Evolutionary conservation across 257 asterid genomes (phyloP).

Genomic region (Nicotiana paniculata): DNA sequence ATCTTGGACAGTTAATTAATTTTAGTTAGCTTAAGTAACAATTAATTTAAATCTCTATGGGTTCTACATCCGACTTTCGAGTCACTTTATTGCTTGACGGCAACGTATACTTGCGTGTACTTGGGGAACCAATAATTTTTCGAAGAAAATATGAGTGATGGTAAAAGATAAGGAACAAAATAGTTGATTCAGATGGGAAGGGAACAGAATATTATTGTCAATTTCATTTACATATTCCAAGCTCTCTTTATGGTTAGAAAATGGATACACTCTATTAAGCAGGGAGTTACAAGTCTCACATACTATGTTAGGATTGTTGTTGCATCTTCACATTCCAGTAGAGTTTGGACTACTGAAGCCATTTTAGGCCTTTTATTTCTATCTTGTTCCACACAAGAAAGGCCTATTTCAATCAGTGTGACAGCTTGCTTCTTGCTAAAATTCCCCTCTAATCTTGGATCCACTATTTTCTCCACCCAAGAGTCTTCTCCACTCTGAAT

Average conservation of each 20-base stretch:
- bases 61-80: no score
- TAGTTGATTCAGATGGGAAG: background rate
- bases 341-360: constrained; percentile 53
- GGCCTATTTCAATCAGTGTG: constrained; percentile 32
- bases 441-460: constrained; percentile 46
- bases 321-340: constrained; percentile 39
- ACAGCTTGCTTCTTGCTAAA: constrained; percentile 43
- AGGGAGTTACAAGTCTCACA: background rate
- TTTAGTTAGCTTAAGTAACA: no score
- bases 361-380: constrained; percentile 61
- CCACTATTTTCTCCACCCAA: constrained; percentile 54
- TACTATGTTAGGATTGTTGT: background rate
- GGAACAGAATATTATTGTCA: background rate
- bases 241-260: background rate
- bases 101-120: no score
- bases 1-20: no score
- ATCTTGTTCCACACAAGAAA: constrained; percentile 55
- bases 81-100: no score
- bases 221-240: background rate
- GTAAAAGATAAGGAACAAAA: background rate
- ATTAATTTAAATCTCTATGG: no score
- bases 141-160: background rate
- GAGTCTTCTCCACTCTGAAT: constrained; percentile 16
- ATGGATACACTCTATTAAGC: background rate
- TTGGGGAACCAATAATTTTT: background rate